These are phyloP conservation scores for Eremothecium gossypii DNA, from an alignment of 1,139 yeast species.

Conservation along the genomic window DNA sequence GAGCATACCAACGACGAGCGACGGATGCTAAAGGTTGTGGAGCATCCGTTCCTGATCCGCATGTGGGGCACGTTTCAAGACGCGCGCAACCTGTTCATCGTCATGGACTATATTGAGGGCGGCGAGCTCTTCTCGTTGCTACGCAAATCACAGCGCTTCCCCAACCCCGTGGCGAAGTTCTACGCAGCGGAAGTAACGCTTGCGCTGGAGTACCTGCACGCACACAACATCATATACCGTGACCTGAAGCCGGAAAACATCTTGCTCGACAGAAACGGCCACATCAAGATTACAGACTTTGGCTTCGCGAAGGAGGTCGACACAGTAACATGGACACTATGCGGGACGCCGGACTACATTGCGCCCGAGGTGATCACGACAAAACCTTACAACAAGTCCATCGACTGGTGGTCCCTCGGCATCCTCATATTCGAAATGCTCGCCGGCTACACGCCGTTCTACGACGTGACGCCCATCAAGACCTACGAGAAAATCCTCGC, in stretches of 20 bases:
- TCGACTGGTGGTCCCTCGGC: constrained; percentile 99
- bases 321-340: constrained; percentile 91
- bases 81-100: constrained; percentile 82
- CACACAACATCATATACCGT: constrained; percentile 85
- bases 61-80: constrained; percentile 99
- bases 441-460: constrained; percentile 96
- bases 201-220: constrained; percentile 87
- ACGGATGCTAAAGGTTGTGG: constrained; percentile 84
- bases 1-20: constrained; percentile 98
- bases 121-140: constrained; percentile 87
- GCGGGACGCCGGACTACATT: constrained; percentile 97
- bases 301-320: constrained; percentile 95
- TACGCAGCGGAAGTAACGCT: constrained; percentile 93
- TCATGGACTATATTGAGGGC: constrained; percentile 97
- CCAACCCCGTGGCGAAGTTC: constrained; percentile 95
- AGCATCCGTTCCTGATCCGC: constrained; percentile 87
- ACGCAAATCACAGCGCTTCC: constrained; percentile 87
- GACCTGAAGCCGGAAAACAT: constrained; percentile 96
- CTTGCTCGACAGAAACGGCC: constrained; percentile 84
- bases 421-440: constrained; percentile 92
- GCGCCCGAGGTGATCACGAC: constrained; percentile 98
- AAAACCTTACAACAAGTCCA: constrained; percentile 92
- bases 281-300: constrained; percentile 89
- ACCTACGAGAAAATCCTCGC: constrained; percentile 90
- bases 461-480: constrained; percentile 94